phyloP scores from a whole-genome alignment of 331 rosid species.

The Rhamnella rubrinervis region DNA sequence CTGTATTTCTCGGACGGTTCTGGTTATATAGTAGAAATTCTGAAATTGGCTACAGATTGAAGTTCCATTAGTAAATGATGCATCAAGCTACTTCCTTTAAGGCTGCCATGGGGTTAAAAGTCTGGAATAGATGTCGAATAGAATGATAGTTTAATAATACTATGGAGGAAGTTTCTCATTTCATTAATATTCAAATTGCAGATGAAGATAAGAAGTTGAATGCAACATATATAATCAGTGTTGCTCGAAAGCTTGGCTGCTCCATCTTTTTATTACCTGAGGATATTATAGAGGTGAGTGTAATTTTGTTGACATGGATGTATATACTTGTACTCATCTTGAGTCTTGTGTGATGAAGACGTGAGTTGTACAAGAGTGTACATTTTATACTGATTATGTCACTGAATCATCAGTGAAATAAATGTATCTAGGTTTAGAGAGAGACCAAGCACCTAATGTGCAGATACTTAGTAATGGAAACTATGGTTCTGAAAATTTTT shows the following conservation, averaged over 20 bases:
- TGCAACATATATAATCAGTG: constrained; percentile 95
- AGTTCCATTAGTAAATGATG: constrained; percentile 1
- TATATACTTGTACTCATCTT: not conserved
- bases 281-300: constrained; percentile 82
- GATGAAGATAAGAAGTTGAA: constrained; percentile 93
- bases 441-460: not conserved
- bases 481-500: not conserved
- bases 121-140: constrained; percentile 12
- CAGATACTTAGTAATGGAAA: not conserved
- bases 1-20: constrained; percentile 1
- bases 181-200: constrained; percentile 38
- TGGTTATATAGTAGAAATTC: not conserved
- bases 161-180: constrained; percentile 18
- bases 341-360: constrained; percentile 15
- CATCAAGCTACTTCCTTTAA: constrained; percentile 14
- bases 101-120: constrained; percentile 8
- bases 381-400: not conserved
- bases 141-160: constrained; percentile 12
- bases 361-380: not conserved
- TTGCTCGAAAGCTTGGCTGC: constrained; percentile 99
- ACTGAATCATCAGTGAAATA: not conserved
- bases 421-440: not conserved
- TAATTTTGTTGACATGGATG: constrained; percentile 7
- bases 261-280: constrained; percentile 95
- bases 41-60: not conserved